These are phyloP conservation scores for Tetrahymena thermophila DNA, from an alignment of 73 alveolate genomes.

Conservation along the genomic window DNA sequence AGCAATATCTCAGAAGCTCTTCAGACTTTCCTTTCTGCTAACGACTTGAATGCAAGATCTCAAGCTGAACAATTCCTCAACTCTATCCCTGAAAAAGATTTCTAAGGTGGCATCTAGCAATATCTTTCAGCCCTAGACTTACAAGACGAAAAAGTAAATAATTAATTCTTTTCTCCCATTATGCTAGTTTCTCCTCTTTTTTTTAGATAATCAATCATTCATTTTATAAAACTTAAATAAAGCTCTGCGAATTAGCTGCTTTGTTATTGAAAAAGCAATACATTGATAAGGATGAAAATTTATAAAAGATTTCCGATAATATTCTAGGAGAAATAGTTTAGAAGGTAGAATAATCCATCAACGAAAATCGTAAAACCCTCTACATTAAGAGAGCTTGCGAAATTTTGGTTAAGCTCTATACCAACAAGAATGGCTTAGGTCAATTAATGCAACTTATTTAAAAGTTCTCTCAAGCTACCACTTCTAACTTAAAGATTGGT, in stretches of 20 bases:
- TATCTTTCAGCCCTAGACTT: neutral
- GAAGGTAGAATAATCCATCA: neutral
- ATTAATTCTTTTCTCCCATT: neutral
- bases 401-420: neutral
- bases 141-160: neutral
- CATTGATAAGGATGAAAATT: neutral
- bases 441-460: neutral
- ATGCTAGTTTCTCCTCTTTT: neutral
- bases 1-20: neutral
- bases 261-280: neutral
- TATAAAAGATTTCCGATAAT: neutral
- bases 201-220: neutral
- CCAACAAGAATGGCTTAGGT: neutral
- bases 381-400: neutral
- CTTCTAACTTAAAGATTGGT: slow-evolving; percentile 21
- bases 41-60: neutral
- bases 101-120: neutral
- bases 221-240: neutral
- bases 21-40: neutral
- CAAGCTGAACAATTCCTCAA: neutral
- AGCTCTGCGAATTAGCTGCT: neutral
- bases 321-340: neutral
- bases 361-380: neutral
- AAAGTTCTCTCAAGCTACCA: slow-evolving; percentile 9
- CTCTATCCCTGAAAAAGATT: neutral